Conservation (phyloP, 1,139 yeast species). For the Debaryomyces robertsiae region DNA sequence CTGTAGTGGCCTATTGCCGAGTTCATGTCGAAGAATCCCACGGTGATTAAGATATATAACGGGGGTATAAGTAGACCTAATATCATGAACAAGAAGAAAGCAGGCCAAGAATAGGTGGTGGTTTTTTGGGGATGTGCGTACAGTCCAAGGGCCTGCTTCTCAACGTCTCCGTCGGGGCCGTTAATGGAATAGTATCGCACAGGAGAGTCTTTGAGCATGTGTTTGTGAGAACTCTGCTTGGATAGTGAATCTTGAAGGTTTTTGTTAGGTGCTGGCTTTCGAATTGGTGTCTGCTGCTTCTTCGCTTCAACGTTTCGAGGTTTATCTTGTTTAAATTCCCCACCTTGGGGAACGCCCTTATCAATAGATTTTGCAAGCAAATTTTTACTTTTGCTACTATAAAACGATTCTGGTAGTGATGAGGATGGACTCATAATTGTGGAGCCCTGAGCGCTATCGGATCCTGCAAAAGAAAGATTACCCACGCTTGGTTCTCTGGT, state of each 20-base stretch:
- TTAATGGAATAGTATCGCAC: slow-evolving; percentile 1
- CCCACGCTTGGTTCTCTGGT: not conserved
- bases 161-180: slow-evolving; percentile 4
- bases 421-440: not conserved
- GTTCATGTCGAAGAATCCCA: slow-evolving; percentile 38
- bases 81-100: slow-evolving; percentile 26
- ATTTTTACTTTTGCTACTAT: not conserved
- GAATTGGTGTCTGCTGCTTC: not conserved
- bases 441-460: not conserved
- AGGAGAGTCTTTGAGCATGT: slow-evolving; percentile 13
- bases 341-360: not conserved
- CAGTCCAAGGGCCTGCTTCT: slow-evolving; percentile 2
- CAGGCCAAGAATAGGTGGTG: slow-evolving; percentile 21
- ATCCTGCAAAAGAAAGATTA: not conserved
- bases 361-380: not conserved
- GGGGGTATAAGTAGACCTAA: slow-evolving; percentile 40
- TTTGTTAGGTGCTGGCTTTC: slow-evolving; percentile 5
- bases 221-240: slow-evolving; percentile 15
- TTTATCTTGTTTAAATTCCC: not conserved
- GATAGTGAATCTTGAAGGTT: slow-evolving; percentile 14
- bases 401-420: not conserved
- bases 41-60: slow-evolving; percentile 31
- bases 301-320: not conserved
- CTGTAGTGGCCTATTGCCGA: slow-evolving; percentile 16
- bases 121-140: not conserved